Evolutionary conservation across 768 basidiomycete species (phyloP), one percentile per base, ranked within the genome.

Genomic region (Leccinum incarnatum): DNA sequence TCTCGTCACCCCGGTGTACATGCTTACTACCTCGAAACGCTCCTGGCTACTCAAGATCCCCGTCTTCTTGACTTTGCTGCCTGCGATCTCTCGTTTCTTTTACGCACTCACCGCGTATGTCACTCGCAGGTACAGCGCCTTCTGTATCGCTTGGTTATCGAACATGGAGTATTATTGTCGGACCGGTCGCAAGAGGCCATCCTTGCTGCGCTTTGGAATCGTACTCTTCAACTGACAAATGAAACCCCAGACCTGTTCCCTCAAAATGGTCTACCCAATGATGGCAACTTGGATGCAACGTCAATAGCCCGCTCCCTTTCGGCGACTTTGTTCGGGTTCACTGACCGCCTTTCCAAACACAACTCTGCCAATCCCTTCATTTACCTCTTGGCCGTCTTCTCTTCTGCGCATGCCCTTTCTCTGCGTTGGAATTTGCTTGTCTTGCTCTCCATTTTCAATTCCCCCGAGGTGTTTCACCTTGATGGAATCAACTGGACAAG

Each of bases 1-100:
- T 71, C 75, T n/a, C 58, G 65, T 27, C 72, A 75, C 40, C 72
- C 78, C 8, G 77, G 78, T 32, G 68, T 82, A 25, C 83, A 85
- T 50, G 56, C 79, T 3, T 72, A 79, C 11, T 86, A 80, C 66
- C 70, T 84, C 8, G 67, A 75, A 23, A 68, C 75, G 0, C 75
- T 84, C 30, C 63, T 80, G 29, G 64, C 68, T 10, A 63, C 63
- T 46, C 65, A 58, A 5, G 68, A 72, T 14, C 46, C 63, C 15
- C 65, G 67, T 37, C 69, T 72, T 45, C 63, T 75, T 12, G 56
- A 70, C 5, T 64, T 68, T n/a, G 68, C 69, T 64, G 72, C 80
- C 40, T 53, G 67, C 8, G 62, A 72, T 56, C 63, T 86, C 50
- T 60, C 67, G 14, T 65, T 62, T 53, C 61, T 78, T 40, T 67